These are phyloP conservation scores for Ramalina intermedia DNA, from an alignment of 495 filamentous ascomycete species.

Conservation along the genomic window DNA sequence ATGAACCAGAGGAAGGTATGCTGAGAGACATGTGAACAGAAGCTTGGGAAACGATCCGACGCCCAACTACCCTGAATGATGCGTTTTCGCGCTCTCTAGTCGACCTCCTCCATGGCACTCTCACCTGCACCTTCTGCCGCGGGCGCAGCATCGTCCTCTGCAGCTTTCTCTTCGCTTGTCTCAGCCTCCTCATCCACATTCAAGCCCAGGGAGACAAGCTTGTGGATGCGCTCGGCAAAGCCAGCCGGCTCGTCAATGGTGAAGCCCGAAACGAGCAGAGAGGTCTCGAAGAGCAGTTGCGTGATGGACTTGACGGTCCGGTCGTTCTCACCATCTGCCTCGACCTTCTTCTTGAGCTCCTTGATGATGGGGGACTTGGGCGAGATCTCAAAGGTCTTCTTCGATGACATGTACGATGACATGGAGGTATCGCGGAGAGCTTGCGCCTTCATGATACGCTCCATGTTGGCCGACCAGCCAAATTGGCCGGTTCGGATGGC, in stretches of 20 bases:
- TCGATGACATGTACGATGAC: conserved; percentile 99
- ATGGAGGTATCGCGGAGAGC: conserved; percentile 99
- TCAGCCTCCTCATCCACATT: conserved; percentile 90
- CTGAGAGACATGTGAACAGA: not conserved
- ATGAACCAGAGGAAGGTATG: no score
- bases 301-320: conserved; percentile 97
- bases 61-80: no score
- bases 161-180: conserved; percentile 45
- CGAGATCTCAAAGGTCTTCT: conserved; percentile 99
- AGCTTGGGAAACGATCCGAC: not conserved
- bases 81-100: conserved; percentile 33
- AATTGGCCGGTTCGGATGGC: conserved; percentile 99
- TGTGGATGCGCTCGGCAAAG: conserved; percentile 98
- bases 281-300: conserved; percentile 95
- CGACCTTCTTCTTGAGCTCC: conserved; percentile 97
- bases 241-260: conserved; percentile 96
- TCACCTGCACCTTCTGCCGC: conserved; percentile 38
- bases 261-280: conserved; percentile 94
- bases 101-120: conserved; percentile 63
- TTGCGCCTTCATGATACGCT: conserved; percentile 99
- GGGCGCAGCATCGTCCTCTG: conserved; percentile 46
- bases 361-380: conserved; percentile 94
- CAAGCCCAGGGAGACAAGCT: conserved; percentile 88
- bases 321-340: conserved; percentile 91
- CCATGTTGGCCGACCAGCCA: conserved; percentile 99